A percentile compares a stretch with the other conserved stretches of the same genome.
phyloP scores from a whole-genome alignment of 345 rosid species.

The Lepidium didymum region DNA sequence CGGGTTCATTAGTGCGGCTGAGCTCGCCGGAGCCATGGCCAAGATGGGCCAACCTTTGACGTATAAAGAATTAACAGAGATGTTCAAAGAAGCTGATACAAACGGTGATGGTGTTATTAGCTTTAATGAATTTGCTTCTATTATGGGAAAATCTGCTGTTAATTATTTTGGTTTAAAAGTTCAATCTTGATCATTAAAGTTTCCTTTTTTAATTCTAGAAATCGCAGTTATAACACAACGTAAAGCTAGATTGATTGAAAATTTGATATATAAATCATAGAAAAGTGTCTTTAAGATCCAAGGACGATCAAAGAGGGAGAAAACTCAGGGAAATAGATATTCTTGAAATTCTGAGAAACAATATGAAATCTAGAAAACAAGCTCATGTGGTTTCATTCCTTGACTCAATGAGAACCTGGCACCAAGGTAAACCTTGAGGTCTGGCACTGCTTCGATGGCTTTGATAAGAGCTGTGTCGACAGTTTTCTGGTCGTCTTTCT shows the following conservation, averaged over 20 bases:
- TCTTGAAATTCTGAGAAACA: slow-evolving; percentile 5
- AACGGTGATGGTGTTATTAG: slow-evolving; percentile 79
- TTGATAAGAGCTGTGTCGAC: slow-evolving; percentile 56
- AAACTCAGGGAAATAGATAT: slow-evolving; percentile 12
- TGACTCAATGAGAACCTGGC: slow-evolving; percentile 79
- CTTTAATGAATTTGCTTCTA: slow-evolving; percentile 62
- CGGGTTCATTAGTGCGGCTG: slow-evolving; percentile 72
- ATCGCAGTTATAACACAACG: not conserved
- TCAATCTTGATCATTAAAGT: not conserved
- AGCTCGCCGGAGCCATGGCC: slow-evolving; percentile 78
- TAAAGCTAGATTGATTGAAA: not conserved
- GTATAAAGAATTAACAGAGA: slow-evolving; percentile 59
- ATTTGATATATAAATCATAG: slow-evolving; percentile 5
- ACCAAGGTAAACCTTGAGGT: slow-evolving; percentile 70
- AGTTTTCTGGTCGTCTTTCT: slow-evolving; percentile 78
- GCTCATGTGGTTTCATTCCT: slow-evolving; percentile 85
- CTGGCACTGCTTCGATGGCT: slow-evolving; percentile 59
- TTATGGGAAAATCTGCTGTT: slow-evolving; percentile 63
- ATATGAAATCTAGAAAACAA: slow-evolving; percentile 46
- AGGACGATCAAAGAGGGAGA: not conserved
- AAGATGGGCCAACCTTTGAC: slow-evolving; percentile 85
- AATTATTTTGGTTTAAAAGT: slow-evolving; percentile 41
- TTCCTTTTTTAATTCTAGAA: not conserved
- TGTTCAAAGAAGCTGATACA: slow-evolving; percentile 72
- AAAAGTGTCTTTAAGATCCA: slow-evolving; percentile 8